A percentile compares a stretch with the other conserved stretches of the same genome.
These are phyloP conservation scores for Ogataea neopini DNA, from an alignment of 805 yeast genomes.

Conservation along the genomic window DNA sequence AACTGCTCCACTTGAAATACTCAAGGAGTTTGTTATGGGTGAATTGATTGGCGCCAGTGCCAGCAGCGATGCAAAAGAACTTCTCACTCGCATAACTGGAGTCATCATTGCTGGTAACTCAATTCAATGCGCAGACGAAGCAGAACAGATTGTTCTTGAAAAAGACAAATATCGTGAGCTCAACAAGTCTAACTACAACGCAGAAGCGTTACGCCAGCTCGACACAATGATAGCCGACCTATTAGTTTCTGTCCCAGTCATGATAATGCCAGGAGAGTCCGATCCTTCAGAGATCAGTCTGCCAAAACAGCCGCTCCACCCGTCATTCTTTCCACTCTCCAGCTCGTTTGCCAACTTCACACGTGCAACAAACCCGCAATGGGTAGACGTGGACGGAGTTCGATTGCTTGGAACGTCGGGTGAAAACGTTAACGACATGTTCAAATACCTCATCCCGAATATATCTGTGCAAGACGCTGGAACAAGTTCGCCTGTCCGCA, in stretches of 20 bases:
- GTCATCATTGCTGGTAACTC: conserved; percentile 78
- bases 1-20: conserved; percentile 50
- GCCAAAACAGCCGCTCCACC: conserved; percentile 92
- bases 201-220: conserved; percentile 51
- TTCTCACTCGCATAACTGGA: conserved; percentile 38
- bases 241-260: conserved; percentile 61
- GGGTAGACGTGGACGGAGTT: conserved; percentile 59
- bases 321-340: conserved; percentile 58
- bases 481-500: conserved; percentile 27
- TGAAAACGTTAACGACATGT: conserved; percentile 77
- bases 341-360: conserved; percentile 38
- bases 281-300: conserved; percentile 85
- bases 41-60: conserved; percentile 42
- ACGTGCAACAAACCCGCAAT: conserved; percentile 69
- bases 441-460: conserved; percentile 59
- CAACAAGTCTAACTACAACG: conserved; percentile 53
- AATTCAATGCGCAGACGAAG: conserved; percentile 23
- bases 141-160: conserved; percentile 29
- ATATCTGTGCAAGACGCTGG: conserved; percentile 25
- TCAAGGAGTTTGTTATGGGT: conserved; percentile 73
- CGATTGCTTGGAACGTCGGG: conserved; percentile 78
- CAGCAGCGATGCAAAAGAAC: not conserved
- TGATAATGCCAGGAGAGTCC: conserved; percentile 77
- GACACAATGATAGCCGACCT: conserved; percentile 61
- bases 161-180: conserved; percentile 49